Evolutionary conservation across 1,284 basidiomycete genomes (phyloP).

Genomic region (Pseudozyma sp.): DNA sequence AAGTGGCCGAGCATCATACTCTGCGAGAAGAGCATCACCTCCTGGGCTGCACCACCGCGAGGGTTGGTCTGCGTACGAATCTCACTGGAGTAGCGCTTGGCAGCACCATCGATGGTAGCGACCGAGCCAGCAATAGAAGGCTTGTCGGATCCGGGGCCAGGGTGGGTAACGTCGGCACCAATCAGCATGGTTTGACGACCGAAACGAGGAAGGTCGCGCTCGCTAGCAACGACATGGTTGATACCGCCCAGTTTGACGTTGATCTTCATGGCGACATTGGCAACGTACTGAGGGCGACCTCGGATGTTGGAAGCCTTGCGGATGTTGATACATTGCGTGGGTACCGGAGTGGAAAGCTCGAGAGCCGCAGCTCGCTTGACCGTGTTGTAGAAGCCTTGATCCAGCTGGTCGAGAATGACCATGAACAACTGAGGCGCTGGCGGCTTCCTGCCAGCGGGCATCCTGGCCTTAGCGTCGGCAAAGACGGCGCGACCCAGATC

Average conservation of each 20-base stretch:
- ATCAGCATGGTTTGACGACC: constrained; percentile 70
- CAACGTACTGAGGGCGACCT: constrained; percentile 71
- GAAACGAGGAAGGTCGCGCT: constrained; percentile 60
- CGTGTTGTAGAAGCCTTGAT: constrained; percentile 69
- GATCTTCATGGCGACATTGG: constrained; percentile 68
- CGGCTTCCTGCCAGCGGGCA: constrained; percentile 5
- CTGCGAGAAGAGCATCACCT: constrained; percentile 66
- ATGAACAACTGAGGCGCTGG: constrained; percentile 54
- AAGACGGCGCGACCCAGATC: constrained; percentile 22
- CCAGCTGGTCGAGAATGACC: constrained; percentile 45
- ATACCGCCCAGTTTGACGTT: constrained; percentile 72
- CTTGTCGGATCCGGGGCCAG: constrained; percentile 67
- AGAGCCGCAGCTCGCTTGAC: constrained; percentile 70
- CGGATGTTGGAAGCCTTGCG: constrained; percentile 52
- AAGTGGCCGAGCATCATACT: constrained; percentile 52
- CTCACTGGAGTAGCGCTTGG: constrained; percentile 68
- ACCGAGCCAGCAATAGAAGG: constrained; percentile 72
- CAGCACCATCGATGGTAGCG: constrained; percentile 69
- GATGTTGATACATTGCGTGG: constrained; percentile 64
- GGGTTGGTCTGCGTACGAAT: constrained; percentile 70
- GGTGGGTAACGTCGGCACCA: constrained; percentile 68
- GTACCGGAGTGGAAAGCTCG: constrained; percentile 66
- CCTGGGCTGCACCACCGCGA: constrained; percentile 59
- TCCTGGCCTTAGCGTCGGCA: constrained; percentile 10
- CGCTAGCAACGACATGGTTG: constrained; percentile 62